Percentiles rank a stretch among this genome's conserved stretches.
These are phyloP conservation scores for Scheffersomyces stipitis DNA, from an alignment of 805 yeast genomes.

Conservation along the genomic window DNA sequence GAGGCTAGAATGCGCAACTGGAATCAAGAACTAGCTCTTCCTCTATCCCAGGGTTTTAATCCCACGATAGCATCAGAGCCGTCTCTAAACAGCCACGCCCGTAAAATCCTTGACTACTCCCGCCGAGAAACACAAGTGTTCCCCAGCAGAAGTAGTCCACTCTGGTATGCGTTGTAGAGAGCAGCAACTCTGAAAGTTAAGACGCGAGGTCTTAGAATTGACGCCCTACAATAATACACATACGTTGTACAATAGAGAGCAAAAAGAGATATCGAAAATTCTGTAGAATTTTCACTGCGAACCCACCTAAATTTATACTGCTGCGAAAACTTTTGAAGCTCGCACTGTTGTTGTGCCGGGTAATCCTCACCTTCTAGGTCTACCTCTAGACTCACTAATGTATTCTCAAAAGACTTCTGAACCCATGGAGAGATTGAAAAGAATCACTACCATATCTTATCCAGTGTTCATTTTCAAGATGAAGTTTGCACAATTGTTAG, in stretches of 20 bases:
- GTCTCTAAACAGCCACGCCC: conserved; percentile 33
- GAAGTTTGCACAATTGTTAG: not conserved
- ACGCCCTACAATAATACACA: conserved; percentile 53
- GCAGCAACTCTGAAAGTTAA: conserved; percentile 37
- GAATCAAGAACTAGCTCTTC: conserved; percentile 18
- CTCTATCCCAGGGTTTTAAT: no score
- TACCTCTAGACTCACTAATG: no score
- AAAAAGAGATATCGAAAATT: no score
- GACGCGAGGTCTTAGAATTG: conserved; percentile 22
- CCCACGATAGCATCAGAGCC: no score
- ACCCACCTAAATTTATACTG: conserved; percentile 11
- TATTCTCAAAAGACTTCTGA: no score
- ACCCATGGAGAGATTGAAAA: no score
- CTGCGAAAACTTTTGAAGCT: not conserved
- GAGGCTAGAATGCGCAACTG: conserved; percentile 45
- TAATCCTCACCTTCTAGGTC: no score
- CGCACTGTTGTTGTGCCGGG: no score
- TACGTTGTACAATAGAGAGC: conserved; percentile 43
- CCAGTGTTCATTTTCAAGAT: conserved; percentile 2
- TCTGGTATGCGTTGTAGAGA: conserved; percentile 53
- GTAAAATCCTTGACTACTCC: conserved; percentile 42
- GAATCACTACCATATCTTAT: no score
- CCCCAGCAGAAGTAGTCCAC: conserved; percentile 33
- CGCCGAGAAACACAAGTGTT: conserved; percentile 4
- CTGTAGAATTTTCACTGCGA: no score